Evolutionary conservation across 2,329 filamentous ascomycete species (phyloP), one percentile per base, ranked within the genome.

Genomic region (Colletotrichum tofieldiae): DNA sequence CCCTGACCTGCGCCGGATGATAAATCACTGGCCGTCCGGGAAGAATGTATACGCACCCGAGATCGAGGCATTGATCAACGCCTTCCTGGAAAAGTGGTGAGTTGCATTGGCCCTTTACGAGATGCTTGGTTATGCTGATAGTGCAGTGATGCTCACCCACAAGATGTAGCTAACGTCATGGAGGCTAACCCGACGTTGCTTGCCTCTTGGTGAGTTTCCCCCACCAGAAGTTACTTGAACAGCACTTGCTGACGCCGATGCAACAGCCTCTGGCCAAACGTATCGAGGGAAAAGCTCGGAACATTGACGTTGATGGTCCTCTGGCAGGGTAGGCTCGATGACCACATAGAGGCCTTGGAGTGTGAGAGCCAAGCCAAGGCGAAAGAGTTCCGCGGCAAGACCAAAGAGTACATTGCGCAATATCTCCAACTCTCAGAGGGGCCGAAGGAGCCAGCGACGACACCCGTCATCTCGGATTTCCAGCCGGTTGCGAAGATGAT

Each of bases 251-350:
- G 47, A 73, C 47, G 6, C 18, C 26, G 2, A 5, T 6, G 26
- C 2, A 5, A 52, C 49, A 74, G 72, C n/a, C 45, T 72, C 32
- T 74, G 72, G 72, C 72, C 72, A 14, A 32, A 70, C 0, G 69
- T 52, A 0, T 41, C 59, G 18, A 32, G 32, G 32, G 56, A 69
- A 14, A 55, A 63, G 35, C 65, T 74, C 11, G 26, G 23, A 23
- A 60, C 62, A 3, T 37, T 74, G 43, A 55, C 70, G 11, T 18
- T 62, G 41, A 69, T 69, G 64, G 61, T 74, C 37, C 60, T 73
- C 23, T 74, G 72, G 72, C 70, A 73, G 51, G 72, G 72, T 12
- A 45, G 54, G 14, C 69, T 74, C 43, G 72, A 74, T 55, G 72
- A 74, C 51, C 45, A 65, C 61, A 67, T 74, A 18, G 72, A 74